These are phyloP conservation scores for Geotrichum reessii DNA, from an alignment of 1,139 yeast species.

Conservation along the genomic window DNA sequence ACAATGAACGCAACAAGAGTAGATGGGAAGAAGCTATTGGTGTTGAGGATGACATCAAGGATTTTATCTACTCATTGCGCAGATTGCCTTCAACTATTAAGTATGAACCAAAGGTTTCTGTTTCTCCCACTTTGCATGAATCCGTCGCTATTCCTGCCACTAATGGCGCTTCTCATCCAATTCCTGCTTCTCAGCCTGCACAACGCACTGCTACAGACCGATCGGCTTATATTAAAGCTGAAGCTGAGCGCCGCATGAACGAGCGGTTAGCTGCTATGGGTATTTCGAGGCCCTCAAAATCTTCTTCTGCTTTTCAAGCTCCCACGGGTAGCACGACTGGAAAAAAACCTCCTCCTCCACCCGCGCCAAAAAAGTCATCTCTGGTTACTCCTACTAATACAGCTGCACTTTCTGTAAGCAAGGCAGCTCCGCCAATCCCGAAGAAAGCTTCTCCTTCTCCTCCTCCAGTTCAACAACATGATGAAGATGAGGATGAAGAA, in stretches of 20 bases:
- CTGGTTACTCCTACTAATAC: constrained; percentile 4
- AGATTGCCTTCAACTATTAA: constrained; percentile 21
- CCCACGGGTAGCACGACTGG: constrained; percentile 20
- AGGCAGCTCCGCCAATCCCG: constrained; percentile 13
- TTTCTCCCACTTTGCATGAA: constrained; percentile 5
- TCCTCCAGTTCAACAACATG: constrained; percentile 23
- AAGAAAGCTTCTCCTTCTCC: neutral
- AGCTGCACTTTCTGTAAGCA: constrained; percentile 15
- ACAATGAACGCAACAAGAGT: constrained; percentile 50
- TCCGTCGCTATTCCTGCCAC: constrained; percentile 11
- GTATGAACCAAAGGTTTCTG: neutral
- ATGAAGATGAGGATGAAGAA: constrained; percentile 41
- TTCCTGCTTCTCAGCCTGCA: constrained; percentile 19
- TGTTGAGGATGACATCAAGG: constrained; percentile 59
- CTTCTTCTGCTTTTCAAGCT: constrained; percentile 25
- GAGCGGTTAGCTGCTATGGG: constrained; percentile 87
- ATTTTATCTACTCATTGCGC: constrained; percentile 55
- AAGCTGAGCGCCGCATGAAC: constrained; percentile 84
- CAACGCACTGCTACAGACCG: constrained; percentile 49
- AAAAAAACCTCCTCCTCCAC: constrained; percentile 19
- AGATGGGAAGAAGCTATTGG: constrained; percentile 89
- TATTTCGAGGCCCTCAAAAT: constrained; percentile 43
- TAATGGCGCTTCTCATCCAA: constrained; percentile 21
- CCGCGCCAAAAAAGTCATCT: constrained; percentile 17
- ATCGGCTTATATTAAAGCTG: constrained; percentile 79